Conservation (phyloP, 306 rosid genomes). For the Inga leiocalycina region DNA sequence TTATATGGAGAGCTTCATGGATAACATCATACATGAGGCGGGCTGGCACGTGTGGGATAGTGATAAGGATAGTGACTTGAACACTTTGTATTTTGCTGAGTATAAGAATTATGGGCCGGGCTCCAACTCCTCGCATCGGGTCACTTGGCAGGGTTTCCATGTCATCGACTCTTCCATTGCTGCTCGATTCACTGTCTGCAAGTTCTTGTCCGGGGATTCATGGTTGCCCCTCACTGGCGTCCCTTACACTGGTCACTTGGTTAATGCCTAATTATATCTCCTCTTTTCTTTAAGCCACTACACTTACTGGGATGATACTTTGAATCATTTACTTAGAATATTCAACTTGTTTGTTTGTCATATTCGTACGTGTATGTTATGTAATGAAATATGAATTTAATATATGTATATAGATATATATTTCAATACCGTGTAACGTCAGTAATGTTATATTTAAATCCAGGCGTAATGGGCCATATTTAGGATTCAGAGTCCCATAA, state of each 20-base stretch:
- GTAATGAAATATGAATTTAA: too few species aligned
- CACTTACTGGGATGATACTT: too few species aligned
- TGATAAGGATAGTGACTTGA: conserved; percentile 36
- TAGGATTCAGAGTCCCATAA: too few species aligned
- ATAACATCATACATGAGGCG: conserved; percentile 33
- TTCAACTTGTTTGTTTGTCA: too few species aligned
- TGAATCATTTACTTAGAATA: too few species aligned
- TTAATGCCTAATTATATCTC: background rate
- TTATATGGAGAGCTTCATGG: conserved; percentile 10
- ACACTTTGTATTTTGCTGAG: conserved; percentile 68
- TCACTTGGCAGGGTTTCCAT: conserved; percentile 64
- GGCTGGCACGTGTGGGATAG: conserved; percentile 82
- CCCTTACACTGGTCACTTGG: conserved; percentile 41
- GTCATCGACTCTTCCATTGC: conserved; percentile 57
- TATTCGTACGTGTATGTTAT: too few species aligned
- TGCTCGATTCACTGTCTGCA: conserved; percentile 57
- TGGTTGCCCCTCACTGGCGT: conserved; percentile 74
- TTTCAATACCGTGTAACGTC: too few species aligned
- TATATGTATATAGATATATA: too few species aligned
- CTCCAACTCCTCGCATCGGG: conserved; percentile 50
- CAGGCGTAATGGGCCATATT: too few species aligned
- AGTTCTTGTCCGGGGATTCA: conserved; percentile 56
- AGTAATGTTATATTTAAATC: too few species aligned
- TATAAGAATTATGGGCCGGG: conserved; percentile 63
- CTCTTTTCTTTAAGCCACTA: background rate